Evolutionary conservation across 2,329 filamentous ascomycete species (phyloP).

Genomic region (Thelonectria blattea): DNA sequence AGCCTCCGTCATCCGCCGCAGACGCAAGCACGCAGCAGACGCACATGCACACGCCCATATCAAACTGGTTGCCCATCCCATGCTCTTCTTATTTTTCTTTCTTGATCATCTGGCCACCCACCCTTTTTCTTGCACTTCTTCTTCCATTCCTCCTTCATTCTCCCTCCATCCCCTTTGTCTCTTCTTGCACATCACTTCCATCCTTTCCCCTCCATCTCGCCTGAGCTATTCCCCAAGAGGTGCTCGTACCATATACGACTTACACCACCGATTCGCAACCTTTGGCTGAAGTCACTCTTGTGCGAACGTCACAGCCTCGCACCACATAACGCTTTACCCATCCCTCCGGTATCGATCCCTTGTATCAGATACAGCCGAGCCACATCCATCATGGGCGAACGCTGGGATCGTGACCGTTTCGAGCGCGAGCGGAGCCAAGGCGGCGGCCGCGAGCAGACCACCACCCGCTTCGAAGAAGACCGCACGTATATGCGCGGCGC

Average conservation of each 20-base stretch:
- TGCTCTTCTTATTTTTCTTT: slow-evolving; percentile 18
- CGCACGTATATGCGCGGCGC: slow-evolving; percentile 48
- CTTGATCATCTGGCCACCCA: slow-evolving; percentile 36
- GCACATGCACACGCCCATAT: slow-evolving; percentile 18
- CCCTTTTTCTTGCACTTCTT: slow-evolving; percentile 22
- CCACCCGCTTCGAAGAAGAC: slow-evolving; percentile 50
- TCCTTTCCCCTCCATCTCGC: neutral
- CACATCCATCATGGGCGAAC: slow-evolving; percentile 40
- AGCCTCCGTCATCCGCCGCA: slow-evolving; percentile 13
- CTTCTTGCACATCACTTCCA: slow-evolving; percentile 10
- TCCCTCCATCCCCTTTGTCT: slow-evolving; percentile 8
- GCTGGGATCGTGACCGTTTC: slow-evolving; percentile 63
- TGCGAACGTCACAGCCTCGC: slow-evolving; percentile 2
- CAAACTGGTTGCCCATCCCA: slow-evolving; percentile 1
- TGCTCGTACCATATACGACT: slow-evolving; percentile 5
- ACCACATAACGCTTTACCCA: slow-evolving; percentile 18
- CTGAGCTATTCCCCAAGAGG: neutral
- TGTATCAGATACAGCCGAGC: slow-evolving; percentile 10
- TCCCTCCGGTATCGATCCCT: slow-evolving; percentile 15
- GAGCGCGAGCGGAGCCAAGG: slow-evolving; percentile 50
- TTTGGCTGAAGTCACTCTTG: neutral
- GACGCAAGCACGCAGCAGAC: slow-evolving; percentile 10
- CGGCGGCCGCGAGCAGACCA: slow-evolving; percentile 50
- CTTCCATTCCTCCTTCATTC: slow-evolving; percentile 12
- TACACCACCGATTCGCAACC: slow-evolving; percentile 14